phyloP scores from a whole-genome alignment of 768 basidiomycete species.

The Austroboletus eburneus region DNA sequence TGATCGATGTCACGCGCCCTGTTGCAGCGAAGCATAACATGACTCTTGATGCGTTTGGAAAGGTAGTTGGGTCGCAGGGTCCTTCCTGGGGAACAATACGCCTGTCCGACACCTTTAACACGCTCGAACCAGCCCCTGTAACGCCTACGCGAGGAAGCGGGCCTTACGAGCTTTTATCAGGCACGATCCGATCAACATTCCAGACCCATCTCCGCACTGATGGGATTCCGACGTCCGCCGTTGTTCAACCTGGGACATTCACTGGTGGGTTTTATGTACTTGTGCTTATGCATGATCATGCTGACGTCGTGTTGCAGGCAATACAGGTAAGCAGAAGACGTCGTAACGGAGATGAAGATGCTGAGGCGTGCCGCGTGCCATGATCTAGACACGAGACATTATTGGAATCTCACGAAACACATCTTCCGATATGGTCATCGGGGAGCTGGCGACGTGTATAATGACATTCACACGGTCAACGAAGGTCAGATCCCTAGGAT shows the following conservation, averaged over 20 bases:
- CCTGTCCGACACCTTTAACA: slow-evolving; percentile 34
- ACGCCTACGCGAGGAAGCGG: slow-evolving; percentile 36
- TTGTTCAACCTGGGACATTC: slow-evolving; percentile 37
- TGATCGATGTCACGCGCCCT: slow-evolving; percentile 4
- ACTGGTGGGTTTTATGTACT: slow-evolving; percentile 8
- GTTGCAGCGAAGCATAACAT: slow-evolving; percentile 36
- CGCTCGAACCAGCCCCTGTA: slow-evolving; percentile 40
- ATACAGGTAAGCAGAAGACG: slow-evolving; percentile 19
- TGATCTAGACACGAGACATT: slow-evolving; percentile 38
- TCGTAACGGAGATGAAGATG: slow-evolving; percentile 16
- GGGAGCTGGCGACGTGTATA: slow-evolving; percentile 31
- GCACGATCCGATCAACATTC: slow-evolving; percentile 39
- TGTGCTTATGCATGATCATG: not conserved
- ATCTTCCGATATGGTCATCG: slow-evolving; percentile 45
- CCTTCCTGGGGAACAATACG: slow-evolving; percentile 35
- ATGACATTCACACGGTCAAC: slow-evolving; percentile 29
- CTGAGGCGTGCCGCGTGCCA: slow-evolving; percentile 14
- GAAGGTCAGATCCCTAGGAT: slow-evolving; percentile 20
- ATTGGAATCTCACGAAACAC: slow-evolving; percentile 43
- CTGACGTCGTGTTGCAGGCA: slow-evolving; percentile 15
- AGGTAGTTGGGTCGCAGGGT: slow-evolving; percentile 18
- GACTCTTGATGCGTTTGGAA: slow-evolving; percentile 40
- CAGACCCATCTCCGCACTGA: slow-evolving; percentile 29
- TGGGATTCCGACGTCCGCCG: slow-evolving; percentile 15
- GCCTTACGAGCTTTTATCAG: slow-evolving; percentile 39